Base-by-base conservation (phyloP, 2,329 filamentous ascomycete genomes). In the Mollisiaceae sp. region DNA sequence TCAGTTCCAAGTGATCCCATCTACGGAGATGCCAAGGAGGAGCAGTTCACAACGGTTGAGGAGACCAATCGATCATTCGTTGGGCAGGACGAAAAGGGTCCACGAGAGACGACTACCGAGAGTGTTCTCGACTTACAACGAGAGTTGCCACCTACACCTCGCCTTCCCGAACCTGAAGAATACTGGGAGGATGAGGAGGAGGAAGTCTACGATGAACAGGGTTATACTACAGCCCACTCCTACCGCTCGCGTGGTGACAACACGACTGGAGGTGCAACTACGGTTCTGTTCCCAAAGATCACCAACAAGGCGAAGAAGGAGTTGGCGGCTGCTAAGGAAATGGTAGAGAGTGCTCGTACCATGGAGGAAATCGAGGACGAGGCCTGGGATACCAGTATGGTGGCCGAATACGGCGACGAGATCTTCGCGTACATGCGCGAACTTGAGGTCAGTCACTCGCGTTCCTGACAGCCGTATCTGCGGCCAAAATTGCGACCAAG, bases 331-430 rank as follows among this genome's bases (percentile, higher is more conserved):
- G 88, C 89, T 20, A 72, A 72, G 55, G 65, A 70, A 24, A 55
- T 73, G 35, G 72, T 76, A 24, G 74, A 77, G 62, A 67, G 66
- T 27, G 56, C 70, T 20, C 67, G 75, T 36, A 88, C 87, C 0
- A 77, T 81, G 4, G 91, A 95, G 65, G 93, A 97, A 65, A 82
- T 93, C 54, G 91, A 97, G 68, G 94, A 97, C 70, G 94, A 98
- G 76, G 83, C 86, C 60, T 97, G 91, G 88, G 95, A 98, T 76
- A 93, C 94, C 39, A 97, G 92, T 76, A 98, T 99, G 95, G 95
- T 98, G 59, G 91, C 94, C 12, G 94, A 98, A 76, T 99, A 99
- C 75, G 91, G 91, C 57, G 93, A 97, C 18, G 95, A 99, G 74
- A 98, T 99, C 72, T 97, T 98, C 74, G 84, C 87, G 32, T 97